Evolutionary conservation across 345 rosid species (phyloP).

Genomic region (Sisymbrium irio): DNA sequence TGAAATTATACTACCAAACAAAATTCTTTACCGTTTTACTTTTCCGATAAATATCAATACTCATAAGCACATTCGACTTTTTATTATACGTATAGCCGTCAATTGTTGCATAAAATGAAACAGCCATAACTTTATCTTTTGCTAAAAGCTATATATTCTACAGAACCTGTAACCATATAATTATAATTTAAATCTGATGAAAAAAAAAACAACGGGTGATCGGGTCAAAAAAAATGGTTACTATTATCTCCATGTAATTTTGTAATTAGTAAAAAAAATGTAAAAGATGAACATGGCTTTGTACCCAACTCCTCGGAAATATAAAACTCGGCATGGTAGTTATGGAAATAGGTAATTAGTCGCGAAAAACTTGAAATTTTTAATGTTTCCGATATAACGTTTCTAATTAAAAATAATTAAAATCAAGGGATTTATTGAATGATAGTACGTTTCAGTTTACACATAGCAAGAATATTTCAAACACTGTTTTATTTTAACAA

Average conservation of each 20-base stretch:
- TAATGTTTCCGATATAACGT: conserved; percentile 5
- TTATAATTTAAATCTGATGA: not conserved
- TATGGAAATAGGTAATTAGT: not conserved
- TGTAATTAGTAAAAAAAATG: too few relatives aligned
- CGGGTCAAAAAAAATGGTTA: conserved; percentile 10
- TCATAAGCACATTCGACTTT: not conserved
- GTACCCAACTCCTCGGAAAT: not conserved
- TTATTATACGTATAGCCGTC: not conserved
- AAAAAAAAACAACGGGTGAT: not conserved
- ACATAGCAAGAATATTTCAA: conserved; percentile 12
- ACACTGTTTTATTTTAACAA: not conserved
- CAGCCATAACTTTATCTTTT: conserved; percentile 4
- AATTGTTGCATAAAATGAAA: conserved; percentile 14
- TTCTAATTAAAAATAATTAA: not conserved
- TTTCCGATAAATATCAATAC: not conserved
- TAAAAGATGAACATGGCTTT: not conserved
- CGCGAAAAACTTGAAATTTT: not conserved
- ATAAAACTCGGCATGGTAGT: not conserved
- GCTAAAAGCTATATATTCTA: not conserved
- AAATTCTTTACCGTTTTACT: not conserved
- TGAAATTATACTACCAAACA: not conserved
- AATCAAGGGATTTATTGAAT: conserved; percentile 7
- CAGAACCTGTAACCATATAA: not conserved
- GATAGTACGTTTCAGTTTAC: conserved; percentile 26
- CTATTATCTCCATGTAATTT: too few relatives aligned